These are phyloP conservation scores for Oryza officinalis DNA, from an alignment of 176 grass and related monocot species.

Conservation along the genomic window DNA sequence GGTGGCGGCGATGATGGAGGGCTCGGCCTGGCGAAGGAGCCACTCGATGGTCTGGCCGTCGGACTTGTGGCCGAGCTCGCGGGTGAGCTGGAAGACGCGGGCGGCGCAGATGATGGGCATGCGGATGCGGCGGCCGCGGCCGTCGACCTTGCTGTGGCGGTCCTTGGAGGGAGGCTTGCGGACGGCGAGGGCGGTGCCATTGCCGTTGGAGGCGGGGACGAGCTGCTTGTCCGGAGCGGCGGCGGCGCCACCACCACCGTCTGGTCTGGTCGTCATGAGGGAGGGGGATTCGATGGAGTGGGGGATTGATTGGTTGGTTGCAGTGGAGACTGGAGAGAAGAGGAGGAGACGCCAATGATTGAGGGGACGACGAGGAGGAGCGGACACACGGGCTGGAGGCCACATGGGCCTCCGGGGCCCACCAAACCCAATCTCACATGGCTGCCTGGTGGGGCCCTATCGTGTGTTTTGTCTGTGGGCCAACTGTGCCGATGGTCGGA, in stretches of 20 bases:
- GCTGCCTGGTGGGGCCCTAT: too few species aligned
- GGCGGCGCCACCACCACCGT: constrained; percentile 11
- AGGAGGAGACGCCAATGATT: not conserved
- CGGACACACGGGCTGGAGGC: too few species aligned
- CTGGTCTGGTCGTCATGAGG: constrained; percentile 53
- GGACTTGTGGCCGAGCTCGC: constrained; percentile 94
- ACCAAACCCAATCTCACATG: too few species aligned
- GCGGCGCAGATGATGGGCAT: constrained; percentile 96
- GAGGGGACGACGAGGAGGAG: not conserved
- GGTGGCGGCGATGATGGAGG: constrained; percentile 90
- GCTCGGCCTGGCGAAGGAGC: constrained; percentile 93
- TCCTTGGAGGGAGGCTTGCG: constrained; percentile 79
- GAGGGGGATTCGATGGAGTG: not conserved
- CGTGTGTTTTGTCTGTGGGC: too few species aligned
- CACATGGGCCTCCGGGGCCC: too few species aligned
- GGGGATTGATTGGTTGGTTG: not conserved
- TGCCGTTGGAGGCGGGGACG: not conserved
- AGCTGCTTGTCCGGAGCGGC: constrained; percentile 45
- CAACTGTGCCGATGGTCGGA: too few species aligned
- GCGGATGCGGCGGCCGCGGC: constrained; percentile 75
- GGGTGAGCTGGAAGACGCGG: constrained; percentile 90
- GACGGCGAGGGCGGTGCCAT: constrained; percentile 15
- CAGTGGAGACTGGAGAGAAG: not conserved
- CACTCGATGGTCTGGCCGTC: constrained; percentile 98
- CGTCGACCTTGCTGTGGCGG: constrained; percentile 94